Percentiles rank a stretch among this genome's conserved stretches.
Conservation (phyloP, 164 flowering plant species). For the Annona squamosa region DNA sequence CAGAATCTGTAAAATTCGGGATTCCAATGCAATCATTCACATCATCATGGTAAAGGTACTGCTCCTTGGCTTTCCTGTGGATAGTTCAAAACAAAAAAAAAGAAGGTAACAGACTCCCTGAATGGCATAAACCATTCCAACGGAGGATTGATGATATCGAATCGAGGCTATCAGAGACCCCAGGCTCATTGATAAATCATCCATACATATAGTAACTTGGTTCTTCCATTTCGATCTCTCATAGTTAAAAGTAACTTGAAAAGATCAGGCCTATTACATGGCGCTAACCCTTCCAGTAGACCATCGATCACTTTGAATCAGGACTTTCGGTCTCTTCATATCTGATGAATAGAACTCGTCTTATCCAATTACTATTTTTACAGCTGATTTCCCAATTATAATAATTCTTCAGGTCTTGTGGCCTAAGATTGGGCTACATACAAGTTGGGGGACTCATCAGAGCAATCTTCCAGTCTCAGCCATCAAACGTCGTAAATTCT, state of each 20-base stretch:
- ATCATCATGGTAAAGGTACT: background rate
- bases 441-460: background rate
- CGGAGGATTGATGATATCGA: no score
- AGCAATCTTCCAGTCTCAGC: background rate
- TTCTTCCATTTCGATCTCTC: no score
- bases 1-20: background rate
- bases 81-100: no score
- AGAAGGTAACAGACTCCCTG: no score
- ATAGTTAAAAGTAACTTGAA: background rate
- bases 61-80: background rate
- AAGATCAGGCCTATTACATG: background rate
- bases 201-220: no score
- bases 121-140: no score
- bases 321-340: background rate
- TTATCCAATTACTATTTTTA: no score
- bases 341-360: no score
- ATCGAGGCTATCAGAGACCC: no score
- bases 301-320: background rate
- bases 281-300: background rate
- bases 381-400: no score
- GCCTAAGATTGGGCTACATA: background rate
- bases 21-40: background rate
- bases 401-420: background rate
- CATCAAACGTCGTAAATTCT: background rate
- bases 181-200: no score